Evolutionary conservation across 1,284 basidiomycete genomes (phyloP), one percentile per base, ranked within the genome.

Genomic region (Puccinia hordei): DNA sequence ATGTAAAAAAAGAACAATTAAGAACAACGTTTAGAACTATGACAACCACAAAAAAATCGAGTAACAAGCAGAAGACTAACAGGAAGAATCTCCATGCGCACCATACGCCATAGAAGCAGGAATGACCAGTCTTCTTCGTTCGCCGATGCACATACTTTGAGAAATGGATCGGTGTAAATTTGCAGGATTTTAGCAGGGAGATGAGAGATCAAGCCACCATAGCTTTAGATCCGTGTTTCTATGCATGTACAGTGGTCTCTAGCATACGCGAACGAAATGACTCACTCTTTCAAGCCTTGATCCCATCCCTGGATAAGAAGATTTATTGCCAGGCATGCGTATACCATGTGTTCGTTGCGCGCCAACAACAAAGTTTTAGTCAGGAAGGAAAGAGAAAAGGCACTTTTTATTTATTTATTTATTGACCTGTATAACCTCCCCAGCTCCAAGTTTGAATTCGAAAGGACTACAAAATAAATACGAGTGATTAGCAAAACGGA

Each of bases 101-200:
- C 65, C 77, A 63, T 79, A 79, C 10, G 66, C 77, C 46, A 79
- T 38, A 12, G 38, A 57, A 8, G 77, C 41, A 22, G 77, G 77
- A 17, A 79, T 79, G 15, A 61, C 17, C 35, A 79, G 30, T 27
- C 44, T 59, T 24, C 77, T 41, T 72, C 35, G 35, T 33, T 79
- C 77, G n/a, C 68, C 68, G 35, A 72, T 24, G 44, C 77, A 79
- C 77, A 79, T 79, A 41, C 77, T n/a, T n/a, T n/a, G n/a, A n/a
- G n/a, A n/a, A n/a, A n/a, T n/a, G n/a, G n/a, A n/a, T n/a, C n/a
- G n/a, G n/a, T n/a, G n/a, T 79, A 65, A 41, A 44, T 0, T 24
- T 10, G 27, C 4, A 49, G 9, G 17, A 49, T 33, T n/a, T n/a
- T 35, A 35, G 24, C 4, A 72, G 51, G 15, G 19, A 68, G 46